These are phyloP conservation scores for Chalciporus sp. DNA, from an alignment of 1,284 basidiomycete genomes.

Conservation along the genomic window DNA sequence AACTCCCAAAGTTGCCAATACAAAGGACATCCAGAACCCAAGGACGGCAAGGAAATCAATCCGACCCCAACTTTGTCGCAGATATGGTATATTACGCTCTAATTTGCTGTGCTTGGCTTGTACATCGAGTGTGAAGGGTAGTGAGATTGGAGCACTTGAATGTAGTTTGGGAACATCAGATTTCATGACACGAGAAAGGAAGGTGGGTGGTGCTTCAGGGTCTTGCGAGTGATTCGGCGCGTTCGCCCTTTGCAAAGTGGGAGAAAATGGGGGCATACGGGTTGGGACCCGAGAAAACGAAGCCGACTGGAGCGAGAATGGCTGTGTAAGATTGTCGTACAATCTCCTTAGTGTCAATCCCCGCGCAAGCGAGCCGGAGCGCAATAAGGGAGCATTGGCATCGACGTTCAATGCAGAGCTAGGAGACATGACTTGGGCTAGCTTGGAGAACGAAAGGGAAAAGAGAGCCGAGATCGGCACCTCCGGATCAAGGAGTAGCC, in stretches of 20 bases:
- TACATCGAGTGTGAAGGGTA: conserved; percentile 72
- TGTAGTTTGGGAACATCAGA: conserved; percentile 43
- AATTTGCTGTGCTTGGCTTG: conserved; percentile 55
- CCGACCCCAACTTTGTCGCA: conserved; percentile 93
- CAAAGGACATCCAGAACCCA: conserved; percentile 83
- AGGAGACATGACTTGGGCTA: conserved; percentile 32
- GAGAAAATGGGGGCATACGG: not conserved
- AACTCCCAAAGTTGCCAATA: conserved; percentile 62
- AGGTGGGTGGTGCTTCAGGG: conserved; percentile 42
- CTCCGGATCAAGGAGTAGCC: conserved; percentile 89
- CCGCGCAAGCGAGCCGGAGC: conserved; percentile 29
- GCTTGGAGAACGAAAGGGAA: conserved; percentile 43
- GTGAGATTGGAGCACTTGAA: conserved; percentile 44
- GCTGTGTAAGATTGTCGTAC: conserved; percentile 35
- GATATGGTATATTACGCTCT: conserved; percentile 74
- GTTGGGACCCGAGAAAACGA: conserved; percentile 10
- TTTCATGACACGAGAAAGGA: conserved; percentile 49
- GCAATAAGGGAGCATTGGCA: conserved; percentile 6
- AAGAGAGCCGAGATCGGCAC: conserved; percentile 60
- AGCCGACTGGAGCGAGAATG: conserved; percentile 32
- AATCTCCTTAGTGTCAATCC: conserved; percentile 34
- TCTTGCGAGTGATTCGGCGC: not conserved
- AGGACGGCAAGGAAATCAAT: conserved; percentile 87
- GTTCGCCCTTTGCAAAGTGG: not conserved
- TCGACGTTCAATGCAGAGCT: conserved; percentile 8